A percentile compares a stretch with the other conserved stretches of the same genome.
Evolutionary conservation across 2,329 filamentous ascomycete species (phyloP).

Genomic region (Fusarium anthophilum): DNA sequence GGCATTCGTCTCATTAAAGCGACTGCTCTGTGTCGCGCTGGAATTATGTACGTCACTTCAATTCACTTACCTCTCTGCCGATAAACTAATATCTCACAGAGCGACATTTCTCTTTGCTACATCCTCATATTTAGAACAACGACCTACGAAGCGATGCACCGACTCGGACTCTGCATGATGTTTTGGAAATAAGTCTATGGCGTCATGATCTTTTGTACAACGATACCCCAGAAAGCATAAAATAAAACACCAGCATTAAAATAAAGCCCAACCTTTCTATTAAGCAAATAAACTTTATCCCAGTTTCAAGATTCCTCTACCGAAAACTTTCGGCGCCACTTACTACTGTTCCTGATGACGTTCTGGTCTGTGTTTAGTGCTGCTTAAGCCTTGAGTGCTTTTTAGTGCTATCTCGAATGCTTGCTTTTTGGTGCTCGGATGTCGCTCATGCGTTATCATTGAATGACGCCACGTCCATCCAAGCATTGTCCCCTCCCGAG

Average conservation of each 20-base stretch:
- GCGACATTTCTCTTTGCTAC: slow-evolving; percentile 29
- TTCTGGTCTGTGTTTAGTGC: background rate
- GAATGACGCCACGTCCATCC: background rate
- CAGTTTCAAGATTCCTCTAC: background rate
- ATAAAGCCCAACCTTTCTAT: background rate
- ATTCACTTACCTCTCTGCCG: background rate
- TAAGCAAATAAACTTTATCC: background rate
- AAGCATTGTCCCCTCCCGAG: background rate
- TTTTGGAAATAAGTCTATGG: slow-evolving; percentile 4
- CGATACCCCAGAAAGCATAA: slow-evolving; percentile 11
- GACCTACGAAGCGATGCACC: background rate
- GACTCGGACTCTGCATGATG: background rate
- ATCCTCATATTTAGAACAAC: slow-evolving; percentile 26
- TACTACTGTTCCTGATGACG: background rate
- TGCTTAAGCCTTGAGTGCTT: background rate
- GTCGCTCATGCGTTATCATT: background rate
- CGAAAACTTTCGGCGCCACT: background rate
- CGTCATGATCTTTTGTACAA: slow-evolving; percentile 28
- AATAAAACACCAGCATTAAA: background rate
- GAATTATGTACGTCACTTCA: slow-evolving; percentile 16
- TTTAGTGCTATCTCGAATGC: background rate
- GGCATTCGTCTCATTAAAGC: slow-evolving; percentile 30
- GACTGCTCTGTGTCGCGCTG: slow-evolving; percentile 26
- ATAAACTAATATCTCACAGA: slow-evolving; percentile 3
- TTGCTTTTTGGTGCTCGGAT: background rate